These are phyloP conservation scores for Chrysosphaeria jannelii DNA, from an alignment of 2,329 filamentous ascomycete genomes.

Conservation along the genomic window DNA sequence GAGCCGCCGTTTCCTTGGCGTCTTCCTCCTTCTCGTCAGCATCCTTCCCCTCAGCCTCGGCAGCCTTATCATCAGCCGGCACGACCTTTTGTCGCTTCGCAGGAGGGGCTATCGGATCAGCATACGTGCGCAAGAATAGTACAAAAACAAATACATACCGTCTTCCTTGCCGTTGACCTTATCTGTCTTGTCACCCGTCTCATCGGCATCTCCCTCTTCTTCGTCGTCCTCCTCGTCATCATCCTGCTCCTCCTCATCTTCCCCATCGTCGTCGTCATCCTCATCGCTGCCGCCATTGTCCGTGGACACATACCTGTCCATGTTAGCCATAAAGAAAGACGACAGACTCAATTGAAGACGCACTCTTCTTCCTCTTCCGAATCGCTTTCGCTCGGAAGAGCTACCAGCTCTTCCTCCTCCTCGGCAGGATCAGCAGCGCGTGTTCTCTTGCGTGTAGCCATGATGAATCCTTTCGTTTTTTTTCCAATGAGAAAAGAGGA, in stretches of 20 bases:
- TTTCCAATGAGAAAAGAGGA: background rate
- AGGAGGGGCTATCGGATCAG: constrained; percentile 11
- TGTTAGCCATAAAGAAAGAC: background rate
- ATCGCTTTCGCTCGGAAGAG: constrained; percentile 20
- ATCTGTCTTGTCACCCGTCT: constrained; percentile 5
- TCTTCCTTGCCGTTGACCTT: constrained; percentile 2
- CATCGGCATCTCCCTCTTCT: constrained; percentile 12
- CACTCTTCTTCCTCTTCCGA: constrained; percentile 25
- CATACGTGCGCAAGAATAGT: too few relatives aligned
- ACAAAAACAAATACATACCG: too few relatives aligned
- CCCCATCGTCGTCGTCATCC: constrained; percentile 6
- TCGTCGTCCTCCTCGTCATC: constrained; percentile 11
- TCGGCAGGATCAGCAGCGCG: too few relatives aligned
- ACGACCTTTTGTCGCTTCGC: constrained; percentile 21
- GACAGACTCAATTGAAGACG: constrained; percentile 7
- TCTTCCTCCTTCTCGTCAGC: constrained; percentile 1
- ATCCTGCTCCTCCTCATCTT: constrained; percentile 6
- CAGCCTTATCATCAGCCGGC: constrained; percentile 7
- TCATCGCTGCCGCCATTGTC: constrained; percentile 1
- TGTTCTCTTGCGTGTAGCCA: constrained; percentile 22
- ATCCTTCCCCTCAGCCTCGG: constrained; percentile 6
- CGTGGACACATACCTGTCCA: background rate
- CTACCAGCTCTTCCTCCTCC: constrained; percentile 22
- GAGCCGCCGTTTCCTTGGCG: constrained; percentile 1
- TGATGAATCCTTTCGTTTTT: too few relatives aligned